phyloP scores from a whole-genome alignment of 768 basidiomycete species.

The Lactarius hatsudake region DNA sequence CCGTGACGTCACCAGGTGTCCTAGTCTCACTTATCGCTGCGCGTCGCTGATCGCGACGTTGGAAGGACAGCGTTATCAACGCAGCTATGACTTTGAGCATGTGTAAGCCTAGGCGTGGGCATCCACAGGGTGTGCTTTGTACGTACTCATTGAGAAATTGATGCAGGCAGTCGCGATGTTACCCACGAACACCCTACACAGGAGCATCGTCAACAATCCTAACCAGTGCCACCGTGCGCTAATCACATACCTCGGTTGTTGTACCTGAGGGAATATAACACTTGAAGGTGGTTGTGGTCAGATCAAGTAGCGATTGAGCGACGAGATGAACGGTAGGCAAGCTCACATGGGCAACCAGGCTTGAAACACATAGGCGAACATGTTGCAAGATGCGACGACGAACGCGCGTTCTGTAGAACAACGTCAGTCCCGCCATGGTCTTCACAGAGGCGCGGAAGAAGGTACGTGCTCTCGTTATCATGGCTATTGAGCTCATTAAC shows the following conservation, averaged over 20 bases:
- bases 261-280: constrained; percentile 39
- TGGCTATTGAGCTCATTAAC: constrained; percentile 39
- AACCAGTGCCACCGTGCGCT: neutral
- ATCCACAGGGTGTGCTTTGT: neutral
- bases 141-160: constrained; percentile 35
- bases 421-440: neutral
- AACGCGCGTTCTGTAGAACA: constrained; percentile 36
- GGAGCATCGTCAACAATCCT: neutral
- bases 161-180: constrained; percentile 37
- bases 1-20: neutral
- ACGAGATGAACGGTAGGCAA: neutral
- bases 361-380: constrained; percentile 37
- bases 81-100: constrained; percentile 6
- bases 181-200: constrained; percentile 34
- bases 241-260: constrained; percentile 35
- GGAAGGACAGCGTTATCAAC: constrained; percentile 7
- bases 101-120: neutral
- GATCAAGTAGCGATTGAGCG: neutral
- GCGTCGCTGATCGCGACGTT: constrained; percentile 13
- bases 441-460: neutral
- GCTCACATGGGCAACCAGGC: constrained; percentile 41
- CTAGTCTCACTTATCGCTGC: neutral
- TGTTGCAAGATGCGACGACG: constrained; percentile 39
- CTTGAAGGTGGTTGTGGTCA: constrained; percentile 24
- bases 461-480: constrained; percentile 38